These are phyloP conservation scores for Pneumocystis sp. DNA, from an alignment of 1,139 yeast species.

Conservation along the genomic window DNA sequence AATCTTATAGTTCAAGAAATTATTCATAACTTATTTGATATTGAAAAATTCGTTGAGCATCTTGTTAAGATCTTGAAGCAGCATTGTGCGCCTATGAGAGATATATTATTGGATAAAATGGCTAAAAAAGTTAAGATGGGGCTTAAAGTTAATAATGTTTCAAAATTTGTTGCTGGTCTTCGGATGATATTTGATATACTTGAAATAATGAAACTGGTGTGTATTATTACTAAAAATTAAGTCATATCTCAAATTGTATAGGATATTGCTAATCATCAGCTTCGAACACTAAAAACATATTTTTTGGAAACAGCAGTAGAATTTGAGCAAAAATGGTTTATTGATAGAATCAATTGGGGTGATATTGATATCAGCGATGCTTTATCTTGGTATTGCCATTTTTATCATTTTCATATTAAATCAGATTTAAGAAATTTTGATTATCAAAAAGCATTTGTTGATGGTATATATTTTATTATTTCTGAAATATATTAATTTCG, in stretches of 20 bases:
- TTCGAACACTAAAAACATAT: conserved; percentile 69
- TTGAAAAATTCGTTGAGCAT: conserved; percentile 55
- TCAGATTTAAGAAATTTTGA: conserved; percentile 8
- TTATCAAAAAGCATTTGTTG: conserved; percentile 14
- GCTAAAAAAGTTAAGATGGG: conserved; percentile 35
- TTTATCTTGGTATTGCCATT: conserved; percentile 39
- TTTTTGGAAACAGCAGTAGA: conserved; percentile 81
- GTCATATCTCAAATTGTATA: conserved; percentile 21
- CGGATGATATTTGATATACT: conserved; percentile 67
- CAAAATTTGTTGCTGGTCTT: conserved; percentile 59
- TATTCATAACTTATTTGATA: conserved; percentile 51
- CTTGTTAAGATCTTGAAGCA: conserved; percentile 55
- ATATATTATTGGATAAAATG: conserved; percentile 79
- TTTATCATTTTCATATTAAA: conserved; percentile 15
- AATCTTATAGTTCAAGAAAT: conserved; percentile 67
- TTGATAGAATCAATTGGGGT: conserved; percentile 49
- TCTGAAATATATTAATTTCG: conserved; percentile 41
- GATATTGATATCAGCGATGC: conserved; percentile 55
- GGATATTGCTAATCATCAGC: conserved; percentile 84
- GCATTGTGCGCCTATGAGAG: conserved; percentile 95
- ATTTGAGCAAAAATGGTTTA: conserved; percentile 77
- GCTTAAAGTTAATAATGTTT: conserved; percentile 41
- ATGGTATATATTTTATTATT: conserved; percentile 20
- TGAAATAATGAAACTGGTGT: conserved; percentile 74
- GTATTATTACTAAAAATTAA: neutral